Conservation (phyloP, 371 early-diverging fungal genomes). For the Smittium culicis region DNA sequence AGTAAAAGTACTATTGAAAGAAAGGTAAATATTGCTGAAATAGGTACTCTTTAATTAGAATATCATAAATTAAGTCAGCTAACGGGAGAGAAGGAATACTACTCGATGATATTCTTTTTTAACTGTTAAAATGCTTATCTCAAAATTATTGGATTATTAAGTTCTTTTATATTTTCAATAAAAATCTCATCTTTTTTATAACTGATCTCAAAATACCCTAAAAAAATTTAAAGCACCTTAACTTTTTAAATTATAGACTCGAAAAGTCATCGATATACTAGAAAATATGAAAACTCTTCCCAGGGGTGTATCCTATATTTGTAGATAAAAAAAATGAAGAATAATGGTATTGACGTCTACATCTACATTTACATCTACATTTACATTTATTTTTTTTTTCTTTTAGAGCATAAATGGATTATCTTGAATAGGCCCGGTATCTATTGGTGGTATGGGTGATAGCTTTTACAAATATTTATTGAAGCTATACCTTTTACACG, state of each 20-base stretch:
- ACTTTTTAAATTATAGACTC: not conserved
- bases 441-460: conserved; percentile 71
- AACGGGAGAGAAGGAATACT: conserved; percentile 40
- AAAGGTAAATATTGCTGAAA: conserved; percentile 56
- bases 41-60: conserved; percentile 74
- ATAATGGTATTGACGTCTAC: conserved; percentile 16
- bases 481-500: conserved; percentile 71
- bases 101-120: conserved; percentile 6
- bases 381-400: not conserved
- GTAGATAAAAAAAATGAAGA: conserved; percentile 24
- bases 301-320: conserved; percentile 26
- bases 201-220: no score
- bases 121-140: no score
- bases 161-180: no score
- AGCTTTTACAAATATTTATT: conserved; percentile 89
- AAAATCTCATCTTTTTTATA: no score
- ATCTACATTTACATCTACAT: no score
- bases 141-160: no score
- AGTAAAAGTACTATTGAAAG: conserved; percentile 14
- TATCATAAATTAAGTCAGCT: conserved; percentile 69
- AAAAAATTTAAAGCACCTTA: no score
- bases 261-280: conserved; percentile 7
- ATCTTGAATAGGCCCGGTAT: conserved; percentile 23
- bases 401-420: not conserved
- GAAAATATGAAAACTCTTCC: conserved; percentile 9